phyloP scores from a whole-genome alignment of 78 protist species.

The Dictyostelium citrinum region DNA sequence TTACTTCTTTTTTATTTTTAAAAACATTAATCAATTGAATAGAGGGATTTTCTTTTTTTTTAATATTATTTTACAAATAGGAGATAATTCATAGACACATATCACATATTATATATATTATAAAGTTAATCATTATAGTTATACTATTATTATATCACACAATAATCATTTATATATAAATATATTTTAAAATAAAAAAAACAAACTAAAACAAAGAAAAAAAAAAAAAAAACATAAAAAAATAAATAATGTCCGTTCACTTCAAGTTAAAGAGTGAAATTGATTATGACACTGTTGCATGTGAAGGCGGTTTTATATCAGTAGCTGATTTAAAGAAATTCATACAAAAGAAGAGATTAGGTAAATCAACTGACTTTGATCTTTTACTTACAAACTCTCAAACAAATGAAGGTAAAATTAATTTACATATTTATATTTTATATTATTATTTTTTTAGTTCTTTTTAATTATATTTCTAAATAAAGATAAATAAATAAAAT shows the following conservation, averaged over 20 bases:
- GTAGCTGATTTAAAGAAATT: slow-evolving; percentile 48
- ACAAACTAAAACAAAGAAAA: no score
- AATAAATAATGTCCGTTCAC: slow-evolving; percentile 77
- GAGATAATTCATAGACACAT: no score
- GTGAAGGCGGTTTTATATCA: slow-evolving; percentile 46
- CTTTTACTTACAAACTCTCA: slow-evolving; percentile 40
- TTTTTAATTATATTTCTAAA: background rate
- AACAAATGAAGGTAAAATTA: slow-evolving; percentile 61
- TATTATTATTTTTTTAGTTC: background rate
- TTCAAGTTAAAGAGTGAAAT: slow-evolving; percentile 66
- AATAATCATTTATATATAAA: no score
- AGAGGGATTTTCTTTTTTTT: background rate
- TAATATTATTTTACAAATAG: no score
- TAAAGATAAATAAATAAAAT: background rate
- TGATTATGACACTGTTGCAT: slow-evolving; percentile 43
- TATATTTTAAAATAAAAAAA: no score
- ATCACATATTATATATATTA: no score
- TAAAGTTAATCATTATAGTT: background rate
- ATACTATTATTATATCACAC: background rate
- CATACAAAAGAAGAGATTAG: slow-evolving; percentile 37
- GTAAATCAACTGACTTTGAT: slow-evolving; percentile 52
- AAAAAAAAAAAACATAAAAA: no score
- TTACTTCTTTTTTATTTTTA: background rate
- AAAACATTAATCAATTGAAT: background rate
- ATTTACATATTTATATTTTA: background rate